These are phyloP conservation scores for Aspergillus ochraceoroseus DNA, from an alignment of 2,329 filamentous ascomycete species.

Conservation along the genomic window DNA sequence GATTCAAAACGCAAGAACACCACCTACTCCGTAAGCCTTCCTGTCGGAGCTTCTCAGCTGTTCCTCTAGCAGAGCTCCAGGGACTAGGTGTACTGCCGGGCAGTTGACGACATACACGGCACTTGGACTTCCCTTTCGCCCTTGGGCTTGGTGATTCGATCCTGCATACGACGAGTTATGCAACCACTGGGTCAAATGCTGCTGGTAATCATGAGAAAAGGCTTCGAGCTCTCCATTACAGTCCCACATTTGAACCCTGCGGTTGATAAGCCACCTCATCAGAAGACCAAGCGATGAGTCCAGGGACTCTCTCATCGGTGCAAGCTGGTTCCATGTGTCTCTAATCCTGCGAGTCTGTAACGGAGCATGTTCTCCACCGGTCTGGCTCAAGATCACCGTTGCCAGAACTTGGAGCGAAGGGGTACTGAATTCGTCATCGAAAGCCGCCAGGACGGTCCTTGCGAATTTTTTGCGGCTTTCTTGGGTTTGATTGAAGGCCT, in stretches of 20 bases:
- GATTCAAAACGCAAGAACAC: background rate
- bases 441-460: conserved; percentile 22
- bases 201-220: conserved; percentile 25
- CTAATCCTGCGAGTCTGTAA: conserved; percentile 21
- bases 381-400: conserved; percentile 21
- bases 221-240: conserved; percentile 26
- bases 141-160: conserved; percentile 1
- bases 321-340: conserved; percentile 20
- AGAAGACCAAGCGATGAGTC: conserved; percentile 20
- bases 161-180: conserved; percentile 19
- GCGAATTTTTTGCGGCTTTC: conserved; percentile 21
- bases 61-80: conserved; percentile 29
- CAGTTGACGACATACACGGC: conserved; percentile 34
- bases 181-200: conserved; percentile 31
- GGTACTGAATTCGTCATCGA: conserved; percentile 20
- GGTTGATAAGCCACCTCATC: conserved; percentile 27
- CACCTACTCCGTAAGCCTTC: conserved; percentile 30
- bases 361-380: conserved; percentile 17
- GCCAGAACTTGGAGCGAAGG: conserved; percentile 22
- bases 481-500: conserved; percentile 17
- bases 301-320: conserved; percentile 15
- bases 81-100: conserved; percentile 32
- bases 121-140: conserved; percentile 5
- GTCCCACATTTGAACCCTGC: conserved; percentile 26
- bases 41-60: conserved; percentile 30